A percentile compares a stretch with the other conserved stretches of the same genome.
These are phyloP conservation scores for Thalassia testudinum DNA, from an alignment of 116 monocot genomes.

Conservation along the genomic window DNA sequence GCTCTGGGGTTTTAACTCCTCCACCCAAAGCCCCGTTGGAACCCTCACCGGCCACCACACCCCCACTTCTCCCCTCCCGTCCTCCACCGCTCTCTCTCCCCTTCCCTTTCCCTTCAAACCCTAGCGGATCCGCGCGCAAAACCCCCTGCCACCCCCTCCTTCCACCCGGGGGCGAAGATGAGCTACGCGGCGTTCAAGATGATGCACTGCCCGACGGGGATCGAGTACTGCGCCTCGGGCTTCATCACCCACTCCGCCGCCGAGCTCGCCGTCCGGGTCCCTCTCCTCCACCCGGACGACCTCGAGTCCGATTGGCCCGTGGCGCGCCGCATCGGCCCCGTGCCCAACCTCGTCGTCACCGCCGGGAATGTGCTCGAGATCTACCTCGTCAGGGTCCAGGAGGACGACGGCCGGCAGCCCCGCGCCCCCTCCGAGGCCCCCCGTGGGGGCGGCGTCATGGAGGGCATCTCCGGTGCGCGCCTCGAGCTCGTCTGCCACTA, in stretches of 20 bases:
- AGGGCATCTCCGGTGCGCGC: slow-evolving; percentile 51
- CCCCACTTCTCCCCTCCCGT: too few relatives aligned
- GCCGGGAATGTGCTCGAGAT: slow-evolving; percentile 80
- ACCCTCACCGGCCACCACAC: too few relatives aligned
- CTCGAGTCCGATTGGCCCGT: slow-evolving; percentile 37
- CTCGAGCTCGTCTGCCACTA: slow-evolving; percentile 84
- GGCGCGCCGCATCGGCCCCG: slow-evolving; percentile 17
- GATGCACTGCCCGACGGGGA: slow-evolving; percentile 83
- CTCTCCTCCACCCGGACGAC: slow-evolving; percentile 31
- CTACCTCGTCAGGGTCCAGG: slow-evolving; percentile 61
- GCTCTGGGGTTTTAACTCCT: too few relatives aligned
- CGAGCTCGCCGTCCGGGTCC: slow-evolving; percentile 14
- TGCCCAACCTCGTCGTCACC: slow-evolving; percentile 59
- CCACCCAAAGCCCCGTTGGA: too few relatives aligned
- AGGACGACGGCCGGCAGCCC: slow-evolving; percentile 28
- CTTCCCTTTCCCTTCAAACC: too few relatives aligned
- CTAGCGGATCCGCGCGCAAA: too few relatives aligned
- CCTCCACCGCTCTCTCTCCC: too few relatives aligned
- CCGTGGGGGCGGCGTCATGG: slow-evolving; percentile 37
- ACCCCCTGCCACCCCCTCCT: too few relatives aligned
- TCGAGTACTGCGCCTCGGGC: slow-evolving; percentile 84
- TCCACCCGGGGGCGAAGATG: too few relatives aligned
- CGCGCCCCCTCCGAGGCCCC: slow-evolving; percentile 1
- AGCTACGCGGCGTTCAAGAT: slow-evolving; percentile 97
- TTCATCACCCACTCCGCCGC: slow-evolving; percentile 61